Evolutionary conservation across 768 basidiomycete species (phyloP).

Genomic region (Paxillus rubicundulus): DNA sequence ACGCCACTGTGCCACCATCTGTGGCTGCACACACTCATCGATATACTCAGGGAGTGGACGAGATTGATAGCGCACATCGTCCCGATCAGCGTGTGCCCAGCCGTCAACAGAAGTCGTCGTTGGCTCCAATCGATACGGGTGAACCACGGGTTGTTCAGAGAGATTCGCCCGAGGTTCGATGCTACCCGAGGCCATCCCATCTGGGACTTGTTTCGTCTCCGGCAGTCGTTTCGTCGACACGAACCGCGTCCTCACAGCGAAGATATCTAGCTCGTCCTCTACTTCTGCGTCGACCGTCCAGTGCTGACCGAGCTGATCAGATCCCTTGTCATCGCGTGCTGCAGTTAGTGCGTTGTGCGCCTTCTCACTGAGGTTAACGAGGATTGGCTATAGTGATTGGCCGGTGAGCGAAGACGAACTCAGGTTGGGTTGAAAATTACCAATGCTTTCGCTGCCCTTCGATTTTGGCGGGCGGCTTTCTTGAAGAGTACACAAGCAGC

Average conservation of each 20-base stretch:
- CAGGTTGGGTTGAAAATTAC: slow-evolving; percentile 34
- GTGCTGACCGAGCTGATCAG: slow-evolving; percentile 33
- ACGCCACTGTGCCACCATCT: slow-evolving; percentile 23
- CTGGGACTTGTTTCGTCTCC: slow-evolving; percentile 14
- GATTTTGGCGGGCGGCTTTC: slow-evolving; percentile 55
- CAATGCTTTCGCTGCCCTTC: slow-evolving; percentile 62
- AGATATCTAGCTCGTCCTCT: slow-evolving; percentile 63
- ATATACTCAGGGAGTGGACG: slow-evolving; percentile 8
- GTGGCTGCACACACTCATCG: slow-evolving; percentile 5
- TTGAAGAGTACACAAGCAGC: slow-evolving; percentile 65
- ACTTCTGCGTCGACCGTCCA: slow-evolving; percentile 56
- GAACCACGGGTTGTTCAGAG: slow-evolving; percentile 4
- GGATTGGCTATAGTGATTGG: slow-evolving; percentile 46
- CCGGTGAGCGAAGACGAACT: slow-evolving; percentile 2
- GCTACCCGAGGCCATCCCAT: slow-evolving; percentile 4
- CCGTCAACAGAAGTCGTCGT: slow-evolving; percentile 10
- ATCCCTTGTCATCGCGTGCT: slow-evolving; percentile 36
- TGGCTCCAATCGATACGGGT: slow-evolving; percentile 15
- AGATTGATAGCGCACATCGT: slow-evolving; percentile 3
- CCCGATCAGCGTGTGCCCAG: slow-evolving; percentile 20
- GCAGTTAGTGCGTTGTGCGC: slow-evolving; percentile 54
- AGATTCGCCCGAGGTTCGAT: background rate
- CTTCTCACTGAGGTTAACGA: slow-evolving; percentile 62
- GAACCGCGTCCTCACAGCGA: slow-evolving; percentile 64
- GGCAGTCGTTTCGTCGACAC: slow-evolving; percentile 46